These are phyloP conservation scores for Chrysoporthe deuterocubensis DNA, from an alignment of 2,329 filamentous ascomycete genomes.

Conservation along the genomic window DNA sequence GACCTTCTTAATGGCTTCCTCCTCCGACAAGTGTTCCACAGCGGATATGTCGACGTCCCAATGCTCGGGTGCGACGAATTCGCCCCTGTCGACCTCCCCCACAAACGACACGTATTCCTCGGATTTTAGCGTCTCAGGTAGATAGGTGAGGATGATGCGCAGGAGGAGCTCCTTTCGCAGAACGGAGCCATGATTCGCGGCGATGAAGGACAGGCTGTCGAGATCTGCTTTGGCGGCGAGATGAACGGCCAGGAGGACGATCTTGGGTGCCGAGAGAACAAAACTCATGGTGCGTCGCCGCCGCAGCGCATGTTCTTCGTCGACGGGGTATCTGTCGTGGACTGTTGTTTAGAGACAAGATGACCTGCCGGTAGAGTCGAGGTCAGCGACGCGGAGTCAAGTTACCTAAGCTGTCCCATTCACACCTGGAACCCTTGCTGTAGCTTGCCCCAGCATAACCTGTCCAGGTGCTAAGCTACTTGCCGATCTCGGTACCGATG, in stretches of 20 bases:
- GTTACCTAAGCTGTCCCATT: conserved; percentile 12
- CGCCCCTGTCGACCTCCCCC: conserved; percentile 56
- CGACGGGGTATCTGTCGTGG: not conserved
- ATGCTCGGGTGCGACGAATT: conserved; percentile 46
- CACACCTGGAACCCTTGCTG: not conserved
- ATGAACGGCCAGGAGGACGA: conserved; percentile 73
- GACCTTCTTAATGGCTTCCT: conserved; percentile 65
- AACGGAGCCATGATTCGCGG: conserved; percentile 58
- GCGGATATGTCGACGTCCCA: conserved; percentile 58
- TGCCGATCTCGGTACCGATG: conserved; percentile 7
- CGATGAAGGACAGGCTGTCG: conserved; percentile 62
- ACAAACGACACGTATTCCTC: conserved; percentile 66
- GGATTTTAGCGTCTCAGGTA: conserved; percentile 73
- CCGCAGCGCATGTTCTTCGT: conserved; percentile 27
- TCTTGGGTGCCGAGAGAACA: conserved; percentile 66
- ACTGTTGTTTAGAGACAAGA: not conserved
- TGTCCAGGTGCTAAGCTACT: not conserved
- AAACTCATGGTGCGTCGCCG: conserved; percentile 42
- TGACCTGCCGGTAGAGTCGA: conserved; percentile 3
- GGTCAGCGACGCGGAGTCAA: conserved; percentile 19
- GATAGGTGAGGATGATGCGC: conserved; percentile 74
- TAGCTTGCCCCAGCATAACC: not conserved
- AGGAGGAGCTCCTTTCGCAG: conserved; percentile 69
- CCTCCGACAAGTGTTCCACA: conserved; percentile 63
- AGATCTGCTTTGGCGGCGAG: conserved; percentile 70